Evolutionary conservation across 202 grass and related monocot species (phyloP).

Genomic region (Thinopyrum obtusiflorum): DNA sequence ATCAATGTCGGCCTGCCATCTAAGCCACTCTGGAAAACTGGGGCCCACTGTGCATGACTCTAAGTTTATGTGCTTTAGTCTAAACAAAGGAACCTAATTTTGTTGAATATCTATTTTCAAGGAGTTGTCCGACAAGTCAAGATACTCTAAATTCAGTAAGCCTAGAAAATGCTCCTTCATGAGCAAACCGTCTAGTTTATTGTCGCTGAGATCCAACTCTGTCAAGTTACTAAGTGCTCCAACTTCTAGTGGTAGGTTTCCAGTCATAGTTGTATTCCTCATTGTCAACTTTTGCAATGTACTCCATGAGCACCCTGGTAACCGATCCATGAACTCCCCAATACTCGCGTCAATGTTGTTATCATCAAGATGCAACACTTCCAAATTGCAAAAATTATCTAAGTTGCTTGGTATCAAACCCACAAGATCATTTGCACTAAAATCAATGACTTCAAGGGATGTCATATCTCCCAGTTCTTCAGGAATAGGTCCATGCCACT

Average conservation of each 20-base stretch:
- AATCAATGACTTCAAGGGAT: not conserved
- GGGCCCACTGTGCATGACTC: not conserved
- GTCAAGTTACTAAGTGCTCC: no score
- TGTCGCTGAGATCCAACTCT: not conserved
- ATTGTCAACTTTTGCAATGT: not conserved
- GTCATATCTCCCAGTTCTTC: conserved; percentile 9
- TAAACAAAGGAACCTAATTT: not conserved
- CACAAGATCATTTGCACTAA: not conserved
- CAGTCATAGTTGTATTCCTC: not conserved
- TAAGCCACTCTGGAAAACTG: not conserved
- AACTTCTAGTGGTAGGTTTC: no score
- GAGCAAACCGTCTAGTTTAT: not conserved
- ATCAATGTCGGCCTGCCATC: not conserved
- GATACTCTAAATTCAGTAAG: not conserved
- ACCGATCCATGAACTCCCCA: not conserved
- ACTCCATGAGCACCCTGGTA: not conserved
- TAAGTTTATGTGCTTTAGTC: not conserved
- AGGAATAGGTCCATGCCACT: conserved; percentile 3
- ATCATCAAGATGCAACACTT: not conserved
- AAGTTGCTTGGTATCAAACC: not conserved
- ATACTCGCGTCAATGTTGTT: not conserved
- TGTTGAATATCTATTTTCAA: not conserved
- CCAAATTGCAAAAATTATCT: not conserved
- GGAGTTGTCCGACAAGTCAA: not conserved
- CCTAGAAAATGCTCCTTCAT: not conserved